Percentiles rank a stretch among this genome's conserved stretches.
phyloP scores from a whole-genome alignment of 768 basidiomycete species.

The Suillus americanus region DNA sequence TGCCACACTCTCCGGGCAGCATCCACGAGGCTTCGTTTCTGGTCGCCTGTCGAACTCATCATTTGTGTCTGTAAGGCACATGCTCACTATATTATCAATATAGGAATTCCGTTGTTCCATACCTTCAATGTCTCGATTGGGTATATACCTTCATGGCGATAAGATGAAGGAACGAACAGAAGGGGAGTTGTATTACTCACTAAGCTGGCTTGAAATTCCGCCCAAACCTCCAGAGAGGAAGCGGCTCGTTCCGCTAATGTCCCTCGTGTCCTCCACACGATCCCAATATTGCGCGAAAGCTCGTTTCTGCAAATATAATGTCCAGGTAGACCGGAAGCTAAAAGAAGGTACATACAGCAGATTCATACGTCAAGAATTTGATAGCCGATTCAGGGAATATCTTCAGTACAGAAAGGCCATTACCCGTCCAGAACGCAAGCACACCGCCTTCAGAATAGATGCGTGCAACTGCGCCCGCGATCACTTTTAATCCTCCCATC shows the following conservation, averaged over 20 bases:
- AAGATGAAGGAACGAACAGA: constrained; percentile 15
- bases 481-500: constrained; percentile 58
- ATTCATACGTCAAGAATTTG: constrained; percentile 96
- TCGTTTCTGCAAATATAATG: constrained; percentile 66
- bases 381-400: constrained; percentile 98
- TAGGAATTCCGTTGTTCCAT: constrained; percentile 3
- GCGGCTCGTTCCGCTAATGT: constrained; percentile 89
- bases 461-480: constrained; percentile 69
- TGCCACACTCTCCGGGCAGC: constrained; percentile 77
- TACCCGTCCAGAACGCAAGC: constrained; percentile 97
- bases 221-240: constrained; percentile 96
- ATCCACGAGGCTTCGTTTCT: constrained; percentile 54
- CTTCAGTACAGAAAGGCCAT: constrained; percentile 89
- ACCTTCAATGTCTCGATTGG: constrained; percentile 96
- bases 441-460: constrained; percentile 91
- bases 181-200: constrained; percentile 42
- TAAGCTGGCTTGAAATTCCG: constrained; percentile 89
- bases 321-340: constrained; percentile 17
- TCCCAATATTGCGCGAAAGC: constrained; percentile 92
- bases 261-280: constrained; percentile 80
- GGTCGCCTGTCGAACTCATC: constrained; percentile 80
- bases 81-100: background rate
- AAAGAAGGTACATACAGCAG: constrained; percentile 60
- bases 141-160: constrained; percentile 71
- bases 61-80: constrained; percentile 71